Evolutionary conservation across 768 basidiomycete genomes (phyloP), one percentile per base, ranked within the genome.

Genomic region (Suillus sp.): DNA sequence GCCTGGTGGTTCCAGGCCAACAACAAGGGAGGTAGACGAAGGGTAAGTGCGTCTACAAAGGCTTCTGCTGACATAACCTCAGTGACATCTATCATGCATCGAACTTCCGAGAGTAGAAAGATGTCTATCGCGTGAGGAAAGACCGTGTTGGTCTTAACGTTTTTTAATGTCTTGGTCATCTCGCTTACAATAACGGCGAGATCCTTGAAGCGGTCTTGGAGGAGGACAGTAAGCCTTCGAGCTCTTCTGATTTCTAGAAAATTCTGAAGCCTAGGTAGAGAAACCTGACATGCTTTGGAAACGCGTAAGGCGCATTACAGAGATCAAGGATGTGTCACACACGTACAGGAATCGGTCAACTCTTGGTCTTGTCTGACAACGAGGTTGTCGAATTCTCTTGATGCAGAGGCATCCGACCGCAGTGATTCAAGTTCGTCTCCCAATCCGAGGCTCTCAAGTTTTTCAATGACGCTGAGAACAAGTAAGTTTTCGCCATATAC

Each of bases 361-460:
- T 53, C 51, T 20, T 32, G 30, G 51, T 53, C 51, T 53, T 53
- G 30, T n/a, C 51, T 53, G 51, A 53, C 30, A 20, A 53, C 10
- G 20, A 53, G 51, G 20, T n/a, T 53, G 20, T 53, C 51, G 10
- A 53, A 53, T 53, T 32, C 30, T 32, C 13, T 20, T 53, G 5
- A 32, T 32, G 2, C 30, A 4, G 51, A 53, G 51, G 30, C 51
- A 5, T 53, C 51, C 10, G 20, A 53, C 11, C 20, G 30, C 18
- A 53, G 30, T 20, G 2, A 32, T 53, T 53, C 30, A 32, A 53
- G 20, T 20, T 53, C 51, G 32, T 53, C 30, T 53, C 51, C 51
- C 16, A 53, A 32, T 32, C 51, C 51, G 51, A 53, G 51, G 30
- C 20, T 32, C 30, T 53, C 4, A 30, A 53, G 30, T n/a, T 32